phyloP scores from a whole-genome alignment of 2,329 filamentous ascomycete species.

The Penicillium frequentans region DNA sequence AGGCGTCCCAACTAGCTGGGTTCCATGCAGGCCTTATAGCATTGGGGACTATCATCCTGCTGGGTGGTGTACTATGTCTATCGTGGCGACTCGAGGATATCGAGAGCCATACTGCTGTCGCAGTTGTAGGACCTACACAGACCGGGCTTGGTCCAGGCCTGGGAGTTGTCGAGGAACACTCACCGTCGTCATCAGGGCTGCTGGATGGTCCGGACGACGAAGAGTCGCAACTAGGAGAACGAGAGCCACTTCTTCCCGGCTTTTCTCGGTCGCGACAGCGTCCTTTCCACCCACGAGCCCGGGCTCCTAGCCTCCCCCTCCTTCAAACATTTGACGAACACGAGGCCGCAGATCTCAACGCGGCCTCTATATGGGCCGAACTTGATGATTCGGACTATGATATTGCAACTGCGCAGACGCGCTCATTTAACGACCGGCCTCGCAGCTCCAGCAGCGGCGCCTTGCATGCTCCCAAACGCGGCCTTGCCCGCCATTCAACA shows the following conservation, averaged over 20 bases:
- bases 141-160: slow-evolving; percentile 79
- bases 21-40: slow-evolving; percentile 73
- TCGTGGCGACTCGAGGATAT: slow-evolving; percentile 86
- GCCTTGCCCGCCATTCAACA: slow-evolving; percentile 23
- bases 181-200: slow-evolving; percentile 25
- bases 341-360: slow-evolving; percentile 61
- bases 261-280: slow-evolving; percentile 24
- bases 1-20: slow-evolving; percentile 74
- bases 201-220: slow-evolving; percentile 34
- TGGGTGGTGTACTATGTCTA: slow-evolving; percentile 83
- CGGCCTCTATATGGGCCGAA: slow-evolving; percentile 83
- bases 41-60: slow-evolving; percentile 79
- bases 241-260: slow-evolving; percentile 38
- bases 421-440: slow-evolving; percentile 16
- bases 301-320: slow-evolving; percentile 36
- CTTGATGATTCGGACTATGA: slow-evolving; percentile 69
- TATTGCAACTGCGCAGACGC: slow-evolving; percentile 10
- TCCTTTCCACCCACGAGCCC: slow-evolving; percentile 32
- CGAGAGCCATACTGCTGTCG: slow-evolving; percentile 36
- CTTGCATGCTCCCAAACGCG: slow-evolving; percentile 16
- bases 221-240: slow-evolving; percentile 41
- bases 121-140: slow-evolving; percentile 53
- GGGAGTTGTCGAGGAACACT: slow-evolving; percentile 67
- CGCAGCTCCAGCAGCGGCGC: slow-evolving; percentile 25
- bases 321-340: slow-evolving; percentile 39